Evolutionary conservation across 257 asterid species (phyloP).

Genomic region (Gentiana straminea): DNA sequence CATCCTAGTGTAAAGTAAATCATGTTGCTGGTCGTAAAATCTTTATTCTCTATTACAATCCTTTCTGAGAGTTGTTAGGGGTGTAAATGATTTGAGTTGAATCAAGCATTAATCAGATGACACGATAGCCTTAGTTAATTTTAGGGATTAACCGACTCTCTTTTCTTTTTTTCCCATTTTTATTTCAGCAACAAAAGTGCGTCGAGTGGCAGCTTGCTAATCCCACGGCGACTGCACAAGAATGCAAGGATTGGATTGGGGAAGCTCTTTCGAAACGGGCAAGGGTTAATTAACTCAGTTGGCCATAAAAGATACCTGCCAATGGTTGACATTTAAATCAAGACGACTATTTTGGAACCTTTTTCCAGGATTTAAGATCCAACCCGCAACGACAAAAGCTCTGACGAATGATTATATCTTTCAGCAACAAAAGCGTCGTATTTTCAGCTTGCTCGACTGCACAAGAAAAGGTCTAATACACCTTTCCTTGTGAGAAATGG

Average conservation of each 20-base stretch:
- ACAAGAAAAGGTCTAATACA: slow-evolving; percentile 30
- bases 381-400: too few relatives aligned
- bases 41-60: too few relatives aligned
- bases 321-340: too few relatives aligned
- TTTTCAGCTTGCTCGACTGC: slow-evolving; percentile 86
- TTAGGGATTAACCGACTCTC: neutral
- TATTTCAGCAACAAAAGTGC: slow-evolving; percentile 54
- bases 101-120: too few relatives aligned
- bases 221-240: slow-evolving; percentile 59
- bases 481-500: too few relatives aligned
- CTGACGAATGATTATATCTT: neutral
- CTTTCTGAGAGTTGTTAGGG: too few relatives aligned
- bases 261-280: slow-evolving; percentile 53
- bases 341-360: too few relatives aligned
- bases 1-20: too few relatives aligned
- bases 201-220: slow-evolving; percentile 81
- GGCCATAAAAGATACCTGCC: too few relatives aligned
- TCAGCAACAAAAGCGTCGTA: slow-evolving; percentile 58
- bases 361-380: neutral
- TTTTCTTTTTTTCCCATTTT: too few relatives aligned
- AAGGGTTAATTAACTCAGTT: slow-evolving; percentile 32
- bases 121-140: neutral
- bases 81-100: too few relatives aligned
- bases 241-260: slow-evolving; percentile 66
- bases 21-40: too few relatives aligned